Base-by-base conservation (phyloP, 2,329 filamentous ascomycete genomes). In the Stachybotrys elegans region DNA sequence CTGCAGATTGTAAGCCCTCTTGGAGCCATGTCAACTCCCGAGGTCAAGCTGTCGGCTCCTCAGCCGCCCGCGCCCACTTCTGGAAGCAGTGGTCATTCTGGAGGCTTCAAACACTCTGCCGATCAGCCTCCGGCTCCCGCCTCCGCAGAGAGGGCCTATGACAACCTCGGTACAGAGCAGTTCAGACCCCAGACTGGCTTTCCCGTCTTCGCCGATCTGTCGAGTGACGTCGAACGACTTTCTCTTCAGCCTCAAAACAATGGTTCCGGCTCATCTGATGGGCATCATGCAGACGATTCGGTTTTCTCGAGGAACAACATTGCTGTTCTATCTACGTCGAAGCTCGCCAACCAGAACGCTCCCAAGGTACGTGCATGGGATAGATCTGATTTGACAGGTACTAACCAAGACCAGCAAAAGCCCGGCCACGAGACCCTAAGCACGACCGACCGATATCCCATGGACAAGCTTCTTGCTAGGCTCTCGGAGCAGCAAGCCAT, bases 401-500 rank as follows among this genome's bases (percentile, higher is more conserved):
- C 31, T 34, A 34, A 34, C 3, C n/a, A 34, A 34, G 31, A 34
- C n/a, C 11, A 34, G 8, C n/a, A 5, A 14, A 13, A n/a, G 67
- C 61, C 68, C 41, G 71, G 57, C 48, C 70, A 74, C 52, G 72
- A 76, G 25, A 36, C 56, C 4, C 53, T 60, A 9, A 57, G 56
- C 6, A 49, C 60, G 11, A 49, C 57, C 38, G 72, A 75, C 32
- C 51, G 65, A 22, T 76, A 72, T 44, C 72, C 75, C 8, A 81
- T 91, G 72, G 87, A 93, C 55, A 83, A 83, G 47, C 78, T 90
- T 42, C 70, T 90, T 51, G 79, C 84, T 44, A 86, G 83, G 59
- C 73, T 92, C 39, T 79, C 80, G n/a, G 83, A 90, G 61, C 84
- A 89, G 56, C 79, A 84, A 56, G 69, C 70, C 35, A 61, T 73